Evolutionary conservation across 2,329 filamentous ascomycete genomes (phyloP).

Genomic region (Fusarium chlamydosporum): DNA sequence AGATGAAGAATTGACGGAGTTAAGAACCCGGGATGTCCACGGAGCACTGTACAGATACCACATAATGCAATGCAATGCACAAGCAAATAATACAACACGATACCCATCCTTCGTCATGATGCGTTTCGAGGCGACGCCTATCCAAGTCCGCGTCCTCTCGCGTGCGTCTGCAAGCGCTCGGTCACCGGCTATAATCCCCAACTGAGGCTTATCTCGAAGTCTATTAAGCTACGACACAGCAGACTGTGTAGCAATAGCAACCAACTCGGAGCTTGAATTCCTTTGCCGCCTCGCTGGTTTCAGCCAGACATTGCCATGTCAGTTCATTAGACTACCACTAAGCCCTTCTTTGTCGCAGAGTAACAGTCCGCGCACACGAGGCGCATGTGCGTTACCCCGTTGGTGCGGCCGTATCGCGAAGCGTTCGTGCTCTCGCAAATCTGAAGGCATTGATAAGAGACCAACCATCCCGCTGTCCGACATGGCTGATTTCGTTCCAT

Average conservation of each 20-base stretch:
- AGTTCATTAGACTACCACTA: conserved; percentile 13
- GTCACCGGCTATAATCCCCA: conserved; percentile 26
- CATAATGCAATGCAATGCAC: conserved; percentile 21
- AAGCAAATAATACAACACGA: conserved; percentile 18
- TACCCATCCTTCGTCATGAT: conserved; percentile 35
- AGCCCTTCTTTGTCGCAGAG: conserved; percentile 19
- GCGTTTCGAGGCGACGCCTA: conserved; percentile 27
- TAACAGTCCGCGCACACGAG: conserved; percentile 10
- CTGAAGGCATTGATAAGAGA: conserved; percentile 38
- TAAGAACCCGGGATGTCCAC: conserved; percentile 7
- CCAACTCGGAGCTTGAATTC: conserved; percentile 10
- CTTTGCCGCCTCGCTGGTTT: conserved; percentile 14
- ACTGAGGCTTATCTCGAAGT: conserved; percentile 40
- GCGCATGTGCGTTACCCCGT: conserved; percentile 6
- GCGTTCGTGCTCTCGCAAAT: conserved; percentile 6
- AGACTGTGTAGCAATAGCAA: conserved; percentile 12
- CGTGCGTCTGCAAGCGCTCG: conserved; percentile 29
- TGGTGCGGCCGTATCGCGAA: conserved; percentile 4
- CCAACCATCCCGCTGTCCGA: conserved; percentile 29
- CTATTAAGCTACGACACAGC: conserved; percentile 5
- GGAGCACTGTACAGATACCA: neutral
- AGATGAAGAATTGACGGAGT: conserved; percentile 8
- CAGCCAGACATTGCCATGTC: conserved; percentile 11
- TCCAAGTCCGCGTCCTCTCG: conserved; percentile 35
- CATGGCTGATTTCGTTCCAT: conserved; percentile 27